phyloP scores from a whole-genome alignment of 768 basidiomycete genomes.

The Suillus variegatus region DNA sequence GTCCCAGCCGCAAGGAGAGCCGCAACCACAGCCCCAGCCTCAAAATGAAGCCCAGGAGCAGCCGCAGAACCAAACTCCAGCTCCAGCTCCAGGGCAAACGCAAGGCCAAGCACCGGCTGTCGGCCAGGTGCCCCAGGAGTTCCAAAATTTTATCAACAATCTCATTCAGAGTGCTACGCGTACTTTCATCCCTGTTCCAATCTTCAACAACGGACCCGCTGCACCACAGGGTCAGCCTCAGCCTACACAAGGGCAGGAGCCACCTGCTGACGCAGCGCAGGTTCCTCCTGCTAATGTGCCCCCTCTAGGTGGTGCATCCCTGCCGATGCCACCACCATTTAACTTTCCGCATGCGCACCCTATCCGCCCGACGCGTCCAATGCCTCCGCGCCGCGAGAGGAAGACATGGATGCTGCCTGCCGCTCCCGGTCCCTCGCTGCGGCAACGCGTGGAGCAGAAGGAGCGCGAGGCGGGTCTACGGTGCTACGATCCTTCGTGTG shows the following conservation, averaged over 20 bases:
- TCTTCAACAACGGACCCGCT: background rate
- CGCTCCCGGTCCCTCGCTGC: constrained; percentile 68
- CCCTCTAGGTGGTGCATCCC: constrained; percentile 1
- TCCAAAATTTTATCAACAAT: constrained; percentile 3
- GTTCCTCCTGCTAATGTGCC: constrained; percentile 16
- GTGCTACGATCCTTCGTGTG: constrained; percentile 73
- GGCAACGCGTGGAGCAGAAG: constrained; percentile 70
- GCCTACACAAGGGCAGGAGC: constrained; percentile 11
- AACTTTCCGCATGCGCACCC: constrained; percentile 13
- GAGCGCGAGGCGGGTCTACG: constrained; percentile 74
- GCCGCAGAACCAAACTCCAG: background rate
- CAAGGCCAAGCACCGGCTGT: background rate
- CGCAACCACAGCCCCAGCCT: constrained; percentile 1
- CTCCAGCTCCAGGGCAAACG: background rate
- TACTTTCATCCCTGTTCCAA: background rate
- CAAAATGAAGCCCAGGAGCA: background rate
- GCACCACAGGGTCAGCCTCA: constrained; percentile 13
- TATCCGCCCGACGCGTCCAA: constrained; percentile 23
- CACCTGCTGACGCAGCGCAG: constrained; percentile 12
- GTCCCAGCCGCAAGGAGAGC: background rate
- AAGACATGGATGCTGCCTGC: constrained; percentile 60
- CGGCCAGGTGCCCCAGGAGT: background rate
- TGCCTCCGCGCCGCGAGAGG: constrained; percentile 36
- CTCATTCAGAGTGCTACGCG: constrained; percentile 3
- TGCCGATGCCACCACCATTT: constrained; percentile 5